Evolutionary conservation across 371 early-diverging fungal genomes (phyloP).

Genomic region (Cokeromyces recurvatus): DNA sequence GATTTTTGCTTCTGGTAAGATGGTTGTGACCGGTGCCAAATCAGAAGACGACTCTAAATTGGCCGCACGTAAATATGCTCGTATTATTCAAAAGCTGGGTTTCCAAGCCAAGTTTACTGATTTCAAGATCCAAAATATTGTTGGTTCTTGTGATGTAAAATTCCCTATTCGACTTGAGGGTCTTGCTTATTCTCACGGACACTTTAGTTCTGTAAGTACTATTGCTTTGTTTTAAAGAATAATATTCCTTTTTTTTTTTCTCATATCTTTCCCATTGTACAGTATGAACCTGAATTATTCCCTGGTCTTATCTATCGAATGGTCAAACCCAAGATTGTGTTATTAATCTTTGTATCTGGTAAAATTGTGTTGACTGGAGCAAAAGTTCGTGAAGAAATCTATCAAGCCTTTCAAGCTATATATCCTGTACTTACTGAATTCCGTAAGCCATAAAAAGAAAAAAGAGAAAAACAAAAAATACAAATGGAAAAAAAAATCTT

Average conservation of each 20-base stretch:
- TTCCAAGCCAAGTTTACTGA: constrained; percentile 99
- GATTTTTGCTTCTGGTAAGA: constrained; percentile 99
- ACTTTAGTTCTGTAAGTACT: constrained; percentile 94
- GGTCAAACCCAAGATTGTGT: constrained; percentile 99
- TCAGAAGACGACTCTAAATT: constrained; percentile 95
- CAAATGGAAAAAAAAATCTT: too few relatives aligned
- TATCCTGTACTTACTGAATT: constrained; percentile 98
- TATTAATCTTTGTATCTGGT: constrained; percentile 99
- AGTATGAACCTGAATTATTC: constrained; percentile 99
- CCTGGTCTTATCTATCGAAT: constrained; percentile 99
- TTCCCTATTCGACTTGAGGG: constrained; percentile 99
- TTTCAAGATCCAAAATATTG: constrained; percentile 99
- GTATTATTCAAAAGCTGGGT: constrained; percentile 99
- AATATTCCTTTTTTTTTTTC: too few relatives aligned
- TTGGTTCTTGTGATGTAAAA: constrained; percentile 99
- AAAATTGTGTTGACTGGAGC: constrained; percentile 99
- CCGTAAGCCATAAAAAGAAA: constrained; percentile 61
- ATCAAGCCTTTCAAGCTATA: constrained; percentile 99
- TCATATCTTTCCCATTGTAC: constrained; percentile 3
- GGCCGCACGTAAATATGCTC: constrained; percentile 99
- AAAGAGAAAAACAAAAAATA: too few relatives aligned
- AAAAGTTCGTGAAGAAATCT: constrained; percentile 99
- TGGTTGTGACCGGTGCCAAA: constrained; percentile 99
- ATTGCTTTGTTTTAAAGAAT: too few relatives aligned
- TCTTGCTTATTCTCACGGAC: constrained; percentile 96